A percentile compares a stretch with the other conserved stretches of the same genome.
phyloP scores from a whole-genome alignment of 768 basidiomycete genomes.

The Tulasnella sp. region DNA sequence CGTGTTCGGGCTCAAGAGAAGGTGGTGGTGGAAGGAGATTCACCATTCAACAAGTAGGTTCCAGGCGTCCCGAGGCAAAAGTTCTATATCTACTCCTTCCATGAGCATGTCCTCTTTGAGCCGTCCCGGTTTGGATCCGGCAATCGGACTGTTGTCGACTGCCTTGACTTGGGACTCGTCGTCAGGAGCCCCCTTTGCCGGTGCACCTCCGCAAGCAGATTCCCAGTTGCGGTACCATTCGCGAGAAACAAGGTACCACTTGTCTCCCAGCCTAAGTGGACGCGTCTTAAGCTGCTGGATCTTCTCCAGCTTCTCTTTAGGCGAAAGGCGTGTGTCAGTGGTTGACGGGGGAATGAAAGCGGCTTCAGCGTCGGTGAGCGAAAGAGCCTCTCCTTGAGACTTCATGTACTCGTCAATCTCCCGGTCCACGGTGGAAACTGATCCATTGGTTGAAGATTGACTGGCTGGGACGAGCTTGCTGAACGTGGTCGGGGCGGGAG shows the following conservation, averaged over 20 bases:
- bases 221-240: slow-evolving; percentile 67
- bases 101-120: slow-evolving; percentile 16
- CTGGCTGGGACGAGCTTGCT: slow-evolving; percentile 15
- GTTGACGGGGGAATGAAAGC: slow-evolving; percentile 23
- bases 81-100: slow-evolving; percentile 46
- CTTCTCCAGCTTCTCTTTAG: slow-evolving; percentile 37
- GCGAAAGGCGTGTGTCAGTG: slow-evolving; percentile 24
- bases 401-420: slow-evolving; percentile 47
- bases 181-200: slow-evolving; percentile 23
- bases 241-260: slow-evolving; percentile 64
- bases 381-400: slow-evolving; percentile 25
- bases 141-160: slow-evolving; percentile 58
- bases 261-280: slow-evolving; percentile 51
- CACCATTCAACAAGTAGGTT: slow-evolving; percentile 54
- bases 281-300: slow-evolving; percentile 37
- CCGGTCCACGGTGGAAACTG: slow-evolving; percentile 29
- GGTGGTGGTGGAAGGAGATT: slow-evolving; percentile 28
- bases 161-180: slow-evolving; percentile 61
- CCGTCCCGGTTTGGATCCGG: slow-evolving; percentile 40
- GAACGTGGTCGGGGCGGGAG: slow-evolving; percentile 26
- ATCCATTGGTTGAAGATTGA: background rate
- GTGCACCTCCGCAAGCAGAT: slow-evolving; percentile 51
- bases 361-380: slow-evolving; percentile 1
- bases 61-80: slow-evolving; percentile 66
- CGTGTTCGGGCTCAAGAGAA: no score